Conservation (phyloP, 2,329 filamentous ascomycete genomes). For the Aotearoamyces nothofagi region DNA sequence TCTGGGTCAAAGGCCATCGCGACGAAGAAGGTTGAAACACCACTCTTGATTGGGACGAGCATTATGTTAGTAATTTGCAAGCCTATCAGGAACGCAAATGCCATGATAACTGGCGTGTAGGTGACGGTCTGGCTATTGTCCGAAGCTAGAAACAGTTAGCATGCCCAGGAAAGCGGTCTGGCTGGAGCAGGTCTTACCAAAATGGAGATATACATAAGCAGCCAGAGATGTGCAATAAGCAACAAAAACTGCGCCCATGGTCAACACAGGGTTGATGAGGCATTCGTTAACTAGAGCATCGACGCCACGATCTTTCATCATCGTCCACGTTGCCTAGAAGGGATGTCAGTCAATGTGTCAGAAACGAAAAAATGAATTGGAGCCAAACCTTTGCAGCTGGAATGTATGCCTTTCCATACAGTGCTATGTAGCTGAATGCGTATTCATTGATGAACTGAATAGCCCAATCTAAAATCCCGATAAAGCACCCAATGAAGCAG, state of each 20-base stretch:
- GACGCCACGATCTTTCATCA: constrained; percentile 86
- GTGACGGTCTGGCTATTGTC: constrained; percentile 52
- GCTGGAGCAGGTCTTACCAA: constrained; percentile 73
- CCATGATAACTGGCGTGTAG: constrained; percentile 66
- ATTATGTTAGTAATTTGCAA: constrained; percentile 83
- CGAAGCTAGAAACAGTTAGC: too few relatives aligned
- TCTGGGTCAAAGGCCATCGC: constrained; percentile 55
- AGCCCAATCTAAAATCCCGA: constrained; percentile 69
- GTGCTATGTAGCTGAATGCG: constrained; percentile 80
- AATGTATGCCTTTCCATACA: constrained; percentile 84
- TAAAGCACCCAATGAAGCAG: constrained; percentile 63
- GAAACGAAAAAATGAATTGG: constrained; percentile 1
- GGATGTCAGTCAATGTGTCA: constrained; percentile 2
- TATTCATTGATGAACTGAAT: constrained; percentile 84
- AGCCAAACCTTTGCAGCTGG: constrained; percentile 61
- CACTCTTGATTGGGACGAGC: constrained; percentile 72
- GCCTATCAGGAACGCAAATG: constrained; percentile 79
- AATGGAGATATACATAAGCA: constrained; percentile 73
- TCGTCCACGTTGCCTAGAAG: constrained; percentile 26
- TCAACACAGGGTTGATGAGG: constrained; percentile 35
- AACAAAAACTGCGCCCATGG: constrained; percentile 70
- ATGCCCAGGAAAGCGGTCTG: too few relatives aligned
- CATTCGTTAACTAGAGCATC: constrained; percentile 65
- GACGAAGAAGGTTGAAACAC: constrained; percentile 87
- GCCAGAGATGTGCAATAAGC: constrained; percentile 70